Evolutionary conservation across 768 basidiomycete species (phyloP), one percentile per base, ranked within the genome.

Genomic region (Suillus placidus): DNA sequence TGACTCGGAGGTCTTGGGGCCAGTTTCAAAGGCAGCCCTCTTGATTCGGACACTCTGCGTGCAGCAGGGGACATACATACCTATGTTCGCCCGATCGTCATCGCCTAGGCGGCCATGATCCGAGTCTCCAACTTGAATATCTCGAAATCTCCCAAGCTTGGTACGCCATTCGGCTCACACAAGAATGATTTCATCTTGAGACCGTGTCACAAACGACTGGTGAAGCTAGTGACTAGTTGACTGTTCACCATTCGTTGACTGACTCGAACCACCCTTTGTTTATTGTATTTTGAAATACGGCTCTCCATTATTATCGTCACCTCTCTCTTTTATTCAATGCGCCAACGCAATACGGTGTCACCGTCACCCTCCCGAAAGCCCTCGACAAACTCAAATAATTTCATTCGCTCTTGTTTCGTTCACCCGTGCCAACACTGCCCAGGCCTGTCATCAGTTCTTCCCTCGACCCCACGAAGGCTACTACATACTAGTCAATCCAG

Each of bases 351-450:
- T 70, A 68, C 66, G 6, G 14, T 42, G 18, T 78, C 76, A 20
- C 79, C 80, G 34, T 71, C 77, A 26, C 26, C 78, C 56, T 78
- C 81, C 34, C 79, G 77, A 14, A 81, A 80, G 64, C 70, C 72
- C 20, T 66, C 43, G 60, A 70, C 71, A 43, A 77, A 73, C 54
- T 76, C 76, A 14, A n/a, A 57, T 64, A 73, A 30, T 75, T 71
- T 64, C 73, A 78, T 34, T 72, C 75, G 12, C 70, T 73, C 64
- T 65, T 74, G 40, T 72, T 72, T 42, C 68, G 70, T 65, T 62
- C 71, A 26, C 2, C 26, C 26, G 26, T 26, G 26, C 26, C 26
- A 26, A 26, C 26, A 26, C 26, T 26, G 26, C 26, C 26, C 1
- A 26, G 26, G 26, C 26, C 26, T 77, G 40, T 55, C 69, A 8